Evolutionary conservation across 805 yeast genomes (phyloP).

Genomic region (Suhomyces emberorum): DNA sequence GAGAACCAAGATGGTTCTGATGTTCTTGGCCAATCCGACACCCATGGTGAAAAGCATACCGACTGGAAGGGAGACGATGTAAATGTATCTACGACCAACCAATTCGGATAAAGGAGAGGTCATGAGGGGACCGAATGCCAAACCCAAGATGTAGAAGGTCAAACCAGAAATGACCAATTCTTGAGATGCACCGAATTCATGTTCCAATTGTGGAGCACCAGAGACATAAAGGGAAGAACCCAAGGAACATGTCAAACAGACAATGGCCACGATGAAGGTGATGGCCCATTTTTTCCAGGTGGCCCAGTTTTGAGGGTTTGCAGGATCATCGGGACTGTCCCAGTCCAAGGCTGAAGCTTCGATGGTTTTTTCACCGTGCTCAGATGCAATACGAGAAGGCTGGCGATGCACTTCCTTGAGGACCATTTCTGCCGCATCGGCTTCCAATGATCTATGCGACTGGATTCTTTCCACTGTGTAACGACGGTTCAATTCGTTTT

Average conservation of each 20-base stretch:
- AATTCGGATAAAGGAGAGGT: conserved; percentile 73
- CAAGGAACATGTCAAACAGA: conserved; percentile 68
- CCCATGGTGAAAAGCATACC: conserved; percentile 76
- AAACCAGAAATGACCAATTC: conserved; percentile 65
- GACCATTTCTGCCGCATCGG: conserved; percentile 14
- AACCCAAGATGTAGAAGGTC: conserved; percentile 67
- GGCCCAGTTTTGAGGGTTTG: conserved; percentile 70
- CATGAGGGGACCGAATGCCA: conserved; percentile 65
- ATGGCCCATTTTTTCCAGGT: conserved; percentile 57
- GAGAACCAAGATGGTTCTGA: conserved; percentile 59
- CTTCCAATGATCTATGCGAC: conserved; percentile 17
- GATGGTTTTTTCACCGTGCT: conserved; percentile 6
- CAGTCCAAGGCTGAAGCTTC: conserved; percentile 37
- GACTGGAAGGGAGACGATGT: conserved; percentile 55
- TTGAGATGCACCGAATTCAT: conserved; percentile 50
- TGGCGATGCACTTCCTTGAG: not conserved
- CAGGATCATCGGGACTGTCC: conserved; percentile 63
- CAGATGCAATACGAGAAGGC: not conserved
- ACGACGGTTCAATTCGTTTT: conserved; percentile 14
- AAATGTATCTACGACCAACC: conserved; percentile 63
- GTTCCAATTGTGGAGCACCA: conserved; percentile 55
- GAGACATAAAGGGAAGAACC: conserved; percentile 73
- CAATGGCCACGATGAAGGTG: conserved; percentile 60
- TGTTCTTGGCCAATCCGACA: conserved; percentile 61
- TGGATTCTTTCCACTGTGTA: conserved; percentile 18